A percentile compares a stretch with the other conserved stretches of the same genome.
Evolutionary conservation across 192 early-diverging fungal genomes (phyloP).

Genomic region (Entomortierella lignicola): DNA sequence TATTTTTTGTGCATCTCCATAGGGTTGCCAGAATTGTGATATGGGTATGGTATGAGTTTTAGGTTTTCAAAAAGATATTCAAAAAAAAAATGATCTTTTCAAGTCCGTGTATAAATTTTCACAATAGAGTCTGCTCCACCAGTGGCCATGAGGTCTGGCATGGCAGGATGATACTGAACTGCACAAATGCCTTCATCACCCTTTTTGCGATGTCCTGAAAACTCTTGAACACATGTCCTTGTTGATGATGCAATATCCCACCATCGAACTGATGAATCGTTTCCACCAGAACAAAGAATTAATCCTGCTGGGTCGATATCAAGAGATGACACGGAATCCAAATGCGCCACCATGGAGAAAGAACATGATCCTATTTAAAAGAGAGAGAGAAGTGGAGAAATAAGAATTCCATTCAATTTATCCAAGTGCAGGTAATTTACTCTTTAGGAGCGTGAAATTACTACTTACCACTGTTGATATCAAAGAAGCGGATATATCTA

Average conservation of each 20-base stretch:
- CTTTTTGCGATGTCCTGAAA: conserved; percentile 74
- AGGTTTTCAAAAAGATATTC: too few relatives aligned
- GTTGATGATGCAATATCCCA: conserved; percentile 76
- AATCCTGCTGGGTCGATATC: conserved; percentile 74
- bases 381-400: not conserved
- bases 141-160: conserved; percentile 64
- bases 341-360: conserved; percentile 73
- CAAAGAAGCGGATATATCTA: conserved; percentile 78
- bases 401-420: too few relatives aligned
- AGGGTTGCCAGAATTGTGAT: too few relatives aligned
- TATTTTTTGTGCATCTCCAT: too few relatives aligned
- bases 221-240: conserved; percentile 77
- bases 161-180: conserved; percentile 67
- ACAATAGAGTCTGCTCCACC: conserved; percentile 71
- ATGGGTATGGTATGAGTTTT: too few relatives aligned
- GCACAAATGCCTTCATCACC: conserved; percentile 80
- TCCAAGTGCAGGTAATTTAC: too few relatives aligned
- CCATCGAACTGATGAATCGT: conserved; percentile 80
- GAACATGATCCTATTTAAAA: conserved; percentile 64
- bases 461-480: conserved; percentile 73
- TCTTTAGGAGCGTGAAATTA: too few relatives aligned
- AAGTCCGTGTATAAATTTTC: conserved; percentile 58
- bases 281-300: conserved; percentile 66
- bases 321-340: conserved; percentile 74
- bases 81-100: not conserved